These are phyloP conservation scores for Alternaria viburni DNA, from an alignment of 2,329 filamentous ascomycete species.

Conservation along the genomic window DNA sequence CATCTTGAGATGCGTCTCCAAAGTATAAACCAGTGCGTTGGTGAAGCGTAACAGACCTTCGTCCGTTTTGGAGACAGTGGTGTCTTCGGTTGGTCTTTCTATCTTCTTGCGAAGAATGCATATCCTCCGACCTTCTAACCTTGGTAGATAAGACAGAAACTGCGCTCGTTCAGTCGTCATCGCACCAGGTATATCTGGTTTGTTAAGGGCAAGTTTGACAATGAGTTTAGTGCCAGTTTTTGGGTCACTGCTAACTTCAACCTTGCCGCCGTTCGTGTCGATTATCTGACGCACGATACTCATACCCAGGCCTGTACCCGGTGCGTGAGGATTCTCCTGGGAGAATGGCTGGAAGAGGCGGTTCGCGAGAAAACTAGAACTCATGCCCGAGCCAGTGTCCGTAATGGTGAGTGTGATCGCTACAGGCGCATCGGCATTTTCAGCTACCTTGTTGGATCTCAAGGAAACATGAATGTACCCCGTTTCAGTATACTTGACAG, in stretches of 20 bases:
- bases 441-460: constrained; percentile 7
- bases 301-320: constrained; percentile 36
- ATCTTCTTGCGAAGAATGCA: constrained; percentile 31
- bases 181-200: background rate
- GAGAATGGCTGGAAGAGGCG: constrained; percentile 44
- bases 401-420: constrained; percentile 45
- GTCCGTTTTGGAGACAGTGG: constrained; percentile 6
- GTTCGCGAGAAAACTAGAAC: constrained; percentile 38
- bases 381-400: constrained; percentile 46
- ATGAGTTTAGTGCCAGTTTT: constrained; percentile 21
- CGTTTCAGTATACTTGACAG: constrained; percentile 43
- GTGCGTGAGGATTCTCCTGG: constrained; percentile 38
- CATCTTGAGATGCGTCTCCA: constrained; percentile 36
- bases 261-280: constrained; percentile 35
- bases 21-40: constrained; percentile 23
- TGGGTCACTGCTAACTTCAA: constrained; percentile 34
- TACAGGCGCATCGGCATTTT: constrained; percentile 7
- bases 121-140: constrained; percentile 28
- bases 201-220: constrained; percentile 25
- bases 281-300: constrained; percentile 40
- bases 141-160: constrained; percentile 24
- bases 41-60: constrained; percentile 31
- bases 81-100: background rate
- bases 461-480: constrained; percentile 41
- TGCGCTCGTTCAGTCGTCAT: constrained; percentile 10